Base-by-base conservation (phyloP, 1,284 basidiomycete genomes). In the Leccinum fallax region DNA sequence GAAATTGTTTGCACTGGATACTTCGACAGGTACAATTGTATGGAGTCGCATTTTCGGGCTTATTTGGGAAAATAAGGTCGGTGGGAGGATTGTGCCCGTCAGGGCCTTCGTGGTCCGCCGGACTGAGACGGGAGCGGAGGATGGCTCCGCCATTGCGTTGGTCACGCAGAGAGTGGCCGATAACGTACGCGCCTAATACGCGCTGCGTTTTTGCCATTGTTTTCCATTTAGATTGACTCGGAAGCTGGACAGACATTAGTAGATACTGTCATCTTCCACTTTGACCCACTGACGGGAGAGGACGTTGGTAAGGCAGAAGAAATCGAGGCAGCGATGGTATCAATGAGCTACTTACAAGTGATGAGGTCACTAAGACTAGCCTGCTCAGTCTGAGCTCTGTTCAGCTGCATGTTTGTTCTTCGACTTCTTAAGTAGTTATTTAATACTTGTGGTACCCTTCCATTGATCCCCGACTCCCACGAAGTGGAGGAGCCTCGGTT, bases 1-100 rank as follows among this genome's bases (percentile, higher is more conserved):
- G 19, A 94, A 94, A 72, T 69, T 96, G 0, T 94, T 89, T 70
- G 95, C 89, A 0, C 77, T 97, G 55, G 94, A 97, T 71, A 90
- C 90, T 4, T 84, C 85, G 21, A 91, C 82, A 55, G 93, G 95
- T 1, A 78, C 83, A 4, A 81, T 92, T 28, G 71, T 95, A 1
- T 96, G 94, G 94, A 88, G 83, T 63, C 82, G 85, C 15, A 78
- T 91, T 7, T 80, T 92, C 9, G 87, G 87, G 0, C 78, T 89
- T 32, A 88, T 88, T 2, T 86, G 84, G 85, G 84, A 85, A 0
- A 79, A 75, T 5, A 67, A 83, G 55, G 80, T 85, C 28, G 86
- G 86, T 26, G 85, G 81, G 11, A 73, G 71, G 26, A 76, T 89
- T 40, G 67, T 81, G 10, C 85, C 88, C 5, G 74, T 84, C 49